Conservation (phyloP, 2,329 filamentous ascomycete species). For the Colletotrichum sp. region DNA sequence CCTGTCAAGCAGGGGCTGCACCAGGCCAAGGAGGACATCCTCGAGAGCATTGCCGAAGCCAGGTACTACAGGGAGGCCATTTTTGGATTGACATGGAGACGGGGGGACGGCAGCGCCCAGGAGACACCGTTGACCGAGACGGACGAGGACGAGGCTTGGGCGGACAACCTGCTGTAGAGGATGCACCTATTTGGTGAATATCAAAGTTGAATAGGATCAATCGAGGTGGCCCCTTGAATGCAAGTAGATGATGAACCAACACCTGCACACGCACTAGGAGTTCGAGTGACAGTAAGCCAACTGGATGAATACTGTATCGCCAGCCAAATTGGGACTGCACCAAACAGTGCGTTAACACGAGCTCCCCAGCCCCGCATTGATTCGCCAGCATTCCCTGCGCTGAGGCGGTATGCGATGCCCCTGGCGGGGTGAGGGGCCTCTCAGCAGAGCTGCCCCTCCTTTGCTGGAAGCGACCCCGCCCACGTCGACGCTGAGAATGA, state of each 20-base stretch:
- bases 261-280: neutral
- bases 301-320: neutral
- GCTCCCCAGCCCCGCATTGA: neutral
- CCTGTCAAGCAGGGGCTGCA: constrained; percentile 80
- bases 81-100: constrained; percentile 51
- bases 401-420: neutral
- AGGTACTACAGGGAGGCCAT: constrained; percentile 78
- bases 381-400: neutral
- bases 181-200: neutral
- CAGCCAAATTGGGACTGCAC: neutral
- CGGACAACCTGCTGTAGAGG: constrained; percentile 17
- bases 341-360: neutral
- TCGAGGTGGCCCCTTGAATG: neutral
- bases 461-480: neutral
- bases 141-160: constrained; percentile 21
- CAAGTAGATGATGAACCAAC: neutral
- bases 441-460: constrained; percentile 10
- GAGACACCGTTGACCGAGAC: constrained; percentile 18
- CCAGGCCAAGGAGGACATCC: constrained; percentile 85
- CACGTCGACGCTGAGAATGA: constrained; percentile 9
- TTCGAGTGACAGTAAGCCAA: neutral
- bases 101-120: neutral
- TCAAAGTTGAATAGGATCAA: neutral
- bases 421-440: constrained; percentile 7
- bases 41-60: constrained; percentile 95